Conservation (phyloP, 768 basidiomycete genomes). For the Melanogaster broomeanus region DNA sequence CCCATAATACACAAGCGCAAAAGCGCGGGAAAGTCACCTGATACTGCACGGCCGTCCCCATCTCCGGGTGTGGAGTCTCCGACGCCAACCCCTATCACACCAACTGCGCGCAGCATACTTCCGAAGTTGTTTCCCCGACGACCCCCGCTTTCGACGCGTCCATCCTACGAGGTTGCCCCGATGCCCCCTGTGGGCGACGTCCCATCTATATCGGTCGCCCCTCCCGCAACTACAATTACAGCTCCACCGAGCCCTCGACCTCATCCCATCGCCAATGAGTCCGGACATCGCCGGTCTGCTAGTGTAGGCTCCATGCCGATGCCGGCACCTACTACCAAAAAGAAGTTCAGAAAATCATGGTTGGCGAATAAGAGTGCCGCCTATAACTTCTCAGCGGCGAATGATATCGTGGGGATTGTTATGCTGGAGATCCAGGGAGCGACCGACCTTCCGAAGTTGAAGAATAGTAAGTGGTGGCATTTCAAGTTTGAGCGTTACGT, state of each 20-base stretch:
- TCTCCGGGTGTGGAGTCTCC: constrained; percentile 21
- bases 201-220: constrained; percentile 15
- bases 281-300: constrained; percentile 31
- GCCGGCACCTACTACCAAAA: constrained; percentile 25
- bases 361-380: constrained; percentile 36
- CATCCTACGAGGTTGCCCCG: constrained; percentile 28
- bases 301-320: constrained; percentile 32
- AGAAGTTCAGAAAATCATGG: constrained; percentile 44
- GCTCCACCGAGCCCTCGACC: constrained; percentile 17
- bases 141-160: constrained; percentile 29
- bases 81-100: constrained; percentile 26
- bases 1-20: constrained; percentile 21
- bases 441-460: constrained; percentile 79
- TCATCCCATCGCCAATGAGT: constrained; percentile 20
- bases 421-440: constrained; percentile 90
- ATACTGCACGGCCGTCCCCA: constrained; percentile 24
- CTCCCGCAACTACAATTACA: constrained; percentile 7
- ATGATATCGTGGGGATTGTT: constrained; percentile 92
- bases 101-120: constrained; percentile 30
- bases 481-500: background rate
- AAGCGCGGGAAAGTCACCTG: constrained; percentile 19
- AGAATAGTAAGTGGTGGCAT: constrained; percentile 67
- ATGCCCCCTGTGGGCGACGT: constrained; percentile 8
- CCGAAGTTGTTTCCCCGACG: constrained; percentile 39
- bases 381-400: constrained; percentile 64